A percentile compares a stretch with the other conserved stretches of the same genome.
These are phyloP conservation scores for Cercospora citrullina DNA, from an alignment of 2,329 filamentous ascomycete genomes.

Conservation along the genomic window DNA sequence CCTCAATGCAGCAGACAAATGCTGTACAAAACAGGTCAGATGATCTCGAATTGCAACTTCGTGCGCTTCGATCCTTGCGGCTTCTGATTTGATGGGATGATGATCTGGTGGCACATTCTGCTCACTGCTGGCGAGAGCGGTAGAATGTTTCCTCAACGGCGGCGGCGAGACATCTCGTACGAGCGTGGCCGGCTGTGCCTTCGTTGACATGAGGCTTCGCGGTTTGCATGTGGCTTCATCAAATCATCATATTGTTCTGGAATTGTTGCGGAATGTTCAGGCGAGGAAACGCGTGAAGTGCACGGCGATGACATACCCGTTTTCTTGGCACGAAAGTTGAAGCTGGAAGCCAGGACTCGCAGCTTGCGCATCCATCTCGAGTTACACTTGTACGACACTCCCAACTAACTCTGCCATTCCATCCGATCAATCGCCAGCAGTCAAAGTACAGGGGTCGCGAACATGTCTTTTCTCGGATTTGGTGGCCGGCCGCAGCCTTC, in stretches of 20 bases:
- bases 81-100: constrained; percentile 20
- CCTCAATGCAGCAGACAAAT: constrained; percentile 40
- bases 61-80: constrained; percentile 56
- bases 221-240: background rate
- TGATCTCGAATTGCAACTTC: constrained; percentile 50
- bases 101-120: background rate
- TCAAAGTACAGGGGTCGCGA: background rate
- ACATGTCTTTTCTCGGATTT: constrained; percentile 72
- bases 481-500: constrained; percentile 75
- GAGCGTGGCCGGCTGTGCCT: constrained; percentile 25
- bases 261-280: background rate
- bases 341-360: background rate
- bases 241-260: background rate
- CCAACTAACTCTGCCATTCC: background rate
- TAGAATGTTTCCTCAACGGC: constrained; percentile 28
- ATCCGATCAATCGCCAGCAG: background rate
- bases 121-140: background rate
- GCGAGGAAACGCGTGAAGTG: constrained; percentile 6
- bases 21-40: constrained; percentile 49
- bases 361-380: background rate
- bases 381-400: constrained; percentile 1
- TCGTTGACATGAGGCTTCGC: background rate
- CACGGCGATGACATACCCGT: constrained; percentile 6
- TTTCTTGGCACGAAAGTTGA: constrained; percentile 5
- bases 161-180: constrained; percentile 36